Percentiles rank a stretch among this genome's conserved stretches.
Conservation (phyloP, 148 eudicot species). For the Vaccinium darrowii region DNA sequence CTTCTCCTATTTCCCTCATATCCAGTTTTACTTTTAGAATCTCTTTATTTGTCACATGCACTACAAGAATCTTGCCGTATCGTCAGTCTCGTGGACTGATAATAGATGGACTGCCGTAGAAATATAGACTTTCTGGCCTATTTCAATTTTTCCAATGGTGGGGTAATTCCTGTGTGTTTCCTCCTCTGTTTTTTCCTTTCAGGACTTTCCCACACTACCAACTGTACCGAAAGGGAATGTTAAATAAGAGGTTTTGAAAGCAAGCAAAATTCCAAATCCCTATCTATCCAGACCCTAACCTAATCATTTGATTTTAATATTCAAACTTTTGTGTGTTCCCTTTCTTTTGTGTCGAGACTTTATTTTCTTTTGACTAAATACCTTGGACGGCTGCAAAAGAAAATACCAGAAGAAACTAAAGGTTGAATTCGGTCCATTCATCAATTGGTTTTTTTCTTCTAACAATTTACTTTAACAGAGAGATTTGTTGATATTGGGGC, state of each 20-base stretch:
- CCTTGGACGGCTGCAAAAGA: conserved; percentile 14
- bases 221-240: conserved; percentile 5
- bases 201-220: conserved; percentile 1
- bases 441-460: background rate
- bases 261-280: conserved; percentile 18
- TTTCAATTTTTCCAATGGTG: conserved; percentile 16
- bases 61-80: background rate
- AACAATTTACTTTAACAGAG: background rate
- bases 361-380: conserved; percentile 12
- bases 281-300: conserved; percentile 8
- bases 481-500: background rate
- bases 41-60: background rate
- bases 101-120: background rate
- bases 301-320: background rate
- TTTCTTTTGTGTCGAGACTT: background rate
- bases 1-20: background rate
- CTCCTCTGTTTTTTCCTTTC: conserved; percentile 4
- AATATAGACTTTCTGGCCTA: background rate
- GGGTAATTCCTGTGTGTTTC: conserved; percentile 15
- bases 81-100: no score
- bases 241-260: background rate
- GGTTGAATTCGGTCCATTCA: conserved; percentile 17
- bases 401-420: background rate
- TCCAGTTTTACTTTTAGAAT: background rate
- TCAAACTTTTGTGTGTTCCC: background rate